Base-by-base conservation (phyloP, 805 yeast genomes). In the Candida sanyiensis region DNA sequence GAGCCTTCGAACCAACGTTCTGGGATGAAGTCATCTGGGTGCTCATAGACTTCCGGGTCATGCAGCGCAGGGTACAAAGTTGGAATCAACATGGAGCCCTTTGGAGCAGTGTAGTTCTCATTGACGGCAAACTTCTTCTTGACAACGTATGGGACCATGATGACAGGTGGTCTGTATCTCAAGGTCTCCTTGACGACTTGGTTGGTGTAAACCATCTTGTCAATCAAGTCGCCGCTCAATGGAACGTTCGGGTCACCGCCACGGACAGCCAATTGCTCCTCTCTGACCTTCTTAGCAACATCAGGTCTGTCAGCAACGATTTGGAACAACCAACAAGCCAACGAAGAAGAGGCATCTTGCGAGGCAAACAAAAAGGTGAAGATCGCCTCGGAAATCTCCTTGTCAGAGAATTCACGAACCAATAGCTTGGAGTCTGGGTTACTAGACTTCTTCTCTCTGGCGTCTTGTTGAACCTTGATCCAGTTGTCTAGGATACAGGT, bases 271-370 rank as follows among this genome's bases (percentile, higher is more conserved):
- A 89, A 61, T 69, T 93, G 98, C 65, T 93, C 98, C 62, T 84
- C 85, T 67, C 97, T 83, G 48, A 93, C 75, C 63, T 89, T 89
- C 28, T 63, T 70, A 61, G 78, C 76, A 43, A 93, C 82, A 49
- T 93, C 97, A 28, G 97, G 97, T 57, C 96, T 77, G 62, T 93
- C 98, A 45, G 96, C 89, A 40, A 88, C 80, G 52, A 88, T 76
- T 71, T 93, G 98, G 78, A 90, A 93, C 56, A 93, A 72, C 98
- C 98, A 93, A 64, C 97, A 90, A 47, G 96, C 93, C 51, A 94
- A 80, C 4, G 97, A 86, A 1, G 97, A 88, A 7, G 96, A 84
- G 18, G 98, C 98, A 65, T 93, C 98, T 67, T 93, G 98, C 5
- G 96, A 84, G 6, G 98, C 98, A 63, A 93, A 93, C 61, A 93